Percentiles rank a stretch among this genome's conserved stretches.
Conservation (phyloP, 345 rosid species). For the Citrus inodora region DNA sequence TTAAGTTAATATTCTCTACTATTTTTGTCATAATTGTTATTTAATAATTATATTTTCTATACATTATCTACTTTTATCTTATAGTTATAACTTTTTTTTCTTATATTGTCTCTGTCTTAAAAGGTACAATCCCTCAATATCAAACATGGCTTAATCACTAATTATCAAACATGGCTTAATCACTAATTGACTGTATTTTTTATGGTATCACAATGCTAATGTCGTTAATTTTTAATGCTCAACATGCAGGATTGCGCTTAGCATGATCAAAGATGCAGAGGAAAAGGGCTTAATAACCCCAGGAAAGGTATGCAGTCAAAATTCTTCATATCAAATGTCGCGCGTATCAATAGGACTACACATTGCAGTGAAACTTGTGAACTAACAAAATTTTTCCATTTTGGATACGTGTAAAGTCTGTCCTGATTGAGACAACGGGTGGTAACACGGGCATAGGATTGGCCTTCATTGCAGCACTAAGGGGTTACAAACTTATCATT, state of each 20-base stretch:
- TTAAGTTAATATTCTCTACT: no score
- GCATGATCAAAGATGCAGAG: conserved; percentile 73
- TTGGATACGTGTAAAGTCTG: conserved; percentile 28
- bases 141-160: no score
- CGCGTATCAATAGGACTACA: no score
- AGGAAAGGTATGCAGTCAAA: conserved; percentile 39
- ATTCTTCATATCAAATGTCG: not conserved
- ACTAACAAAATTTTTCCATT: not conserved
- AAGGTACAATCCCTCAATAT: rapidly evolving
- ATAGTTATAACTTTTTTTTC: no score
- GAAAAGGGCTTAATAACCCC: conserved; percentile 58
- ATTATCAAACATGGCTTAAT: not conserved
- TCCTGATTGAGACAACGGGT: conserved; percentile 50
- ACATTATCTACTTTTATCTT: no score
- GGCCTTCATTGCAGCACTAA: conserved; percentile 61
- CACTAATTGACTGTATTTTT: not conserved
- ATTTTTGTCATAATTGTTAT: no score
- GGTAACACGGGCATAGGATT: conserved; percentile 85
- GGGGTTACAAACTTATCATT: conserved; percentile 58
- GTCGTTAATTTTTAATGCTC: not conserved
- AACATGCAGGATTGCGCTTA: conserved; percentile 35
- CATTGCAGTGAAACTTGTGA: not conserved
- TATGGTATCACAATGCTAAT: no score
- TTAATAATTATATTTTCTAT: no score
- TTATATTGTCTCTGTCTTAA: rapidly evolving